A percentile compares a stretch with the other conserved stretches of the same genome.
Conservation (phyloP, 192 early-diverging fungal species). For the Nowakowskiella sp. region DNA sequence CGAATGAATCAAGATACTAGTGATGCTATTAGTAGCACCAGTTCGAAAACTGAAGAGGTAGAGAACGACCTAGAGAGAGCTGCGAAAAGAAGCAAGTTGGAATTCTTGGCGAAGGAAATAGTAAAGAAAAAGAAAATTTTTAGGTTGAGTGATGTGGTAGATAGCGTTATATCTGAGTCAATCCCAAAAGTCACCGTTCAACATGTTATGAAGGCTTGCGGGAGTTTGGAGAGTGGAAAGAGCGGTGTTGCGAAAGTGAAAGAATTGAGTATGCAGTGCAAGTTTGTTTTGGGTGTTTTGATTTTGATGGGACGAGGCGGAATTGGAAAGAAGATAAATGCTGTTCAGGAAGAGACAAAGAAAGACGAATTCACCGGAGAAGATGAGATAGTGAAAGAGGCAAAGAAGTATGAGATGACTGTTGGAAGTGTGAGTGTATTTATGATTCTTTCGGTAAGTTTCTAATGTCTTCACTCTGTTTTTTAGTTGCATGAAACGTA, state of each 20-base stretch:
- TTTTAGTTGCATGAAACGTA: constrained; percentile 57
- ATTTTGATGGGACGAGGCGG: constrained; percentile 35
- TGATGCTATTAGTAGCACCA: background rate
- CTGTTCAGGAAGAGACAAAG: no score
- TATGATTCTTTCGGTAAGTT: background rate
- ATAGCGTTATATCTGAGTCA: constrained; percentile 16
- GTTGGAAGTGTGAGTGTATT: constrained; percentile 35
- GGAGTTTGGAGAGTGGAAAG: constrained; percentile 47
- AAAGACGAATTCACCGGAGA: no score
- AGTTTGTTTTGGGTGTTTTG: constrained; percentile 61
- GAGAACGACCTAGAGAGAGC: background rate
- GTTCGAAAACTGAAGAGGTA: background rate
- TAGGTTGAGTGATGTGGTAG: background rate
- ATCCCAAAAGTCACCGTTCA: constrained; percentile 70
- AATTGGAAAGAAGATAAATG: no score
- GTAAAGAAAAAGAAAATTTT: background rate
- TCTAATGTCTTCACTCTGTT: constrained; percentile 1
- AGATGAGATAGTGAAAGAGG: no score
- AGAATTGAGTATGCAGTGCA: constrained; percentile 70
- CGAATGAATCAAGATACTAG: constrained; percentile 28
- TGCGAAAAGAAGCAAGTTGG: background rate
- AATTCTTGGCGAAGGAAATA: constrained; percentile 11
- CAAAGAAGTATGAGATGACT: constrained; percentile 38
- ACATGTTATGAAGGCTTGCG: constrained; percentile 67
- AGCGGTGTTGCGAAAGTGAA: constrained; percentile 53